Base-by-base conservation (phyloP, 179 eudicot species). In the Gypsophila paniculata region DNA sequence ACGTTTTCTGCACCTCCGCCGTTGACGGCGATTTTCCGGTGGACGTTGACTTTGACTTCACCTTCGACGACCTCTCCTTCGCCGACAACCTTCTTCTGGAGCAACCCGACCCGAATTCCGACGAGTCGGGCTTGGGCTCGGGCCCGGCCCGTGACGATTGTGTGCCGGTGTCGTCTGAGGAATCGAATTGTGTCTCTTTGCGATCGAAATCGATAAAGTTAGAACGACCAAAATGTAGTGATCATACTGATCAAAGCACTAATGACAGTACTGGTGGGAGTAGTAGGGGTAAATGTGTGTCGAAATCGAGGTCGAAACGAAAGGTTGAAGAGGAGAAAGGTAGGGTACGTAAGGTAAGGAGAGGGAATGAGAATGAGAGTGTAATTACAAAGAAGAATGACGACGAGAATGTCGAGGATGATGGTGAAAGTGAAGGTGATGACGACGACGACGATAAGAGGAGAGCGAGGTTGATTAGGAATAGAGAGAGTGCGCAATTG, bases 401-500 rank as follows among this genome's bases (percentile, higher is more conserved):
- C 1, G 34, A 29, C 34, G 34, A 29, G 34, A 29, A 4, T 29
- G 34, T 29, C 34, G 91, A 80, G 23, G 90, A 78, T 3, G 96
- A 93, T 4, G 93, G 11, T 51, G 77, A 48, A 2, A 79, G 72
- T 53, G 69, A 58, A 38, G 73, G 38, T 36, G 78, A 65, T 26
- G 80, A 70, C 2, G 91, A 80, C 23, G 90, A 78, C 2, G 97
- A 93, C 3, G 93, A 93, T 36, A 91, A 84, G 74, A 81, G 69
- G 82, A 88, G 75, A 67, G 91, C 91, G 11, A 91, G 98, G 81
- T 76, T 93, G 77, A 86, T 87, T 80, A 93, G 97, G 82, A 93
- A 93, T 68, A 74, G 98, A 0, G 98, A 93, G 62, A 93, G 98
- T 42, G 98, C 98, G 0, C 98, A 93, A 65, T 85, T 93, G 32